These are phyloP conservation scores for Colletotrichum coccodes DNA, from an alignment of 2,329 filamentous ascomycete species.

Conservation along the genomic window DNA sequence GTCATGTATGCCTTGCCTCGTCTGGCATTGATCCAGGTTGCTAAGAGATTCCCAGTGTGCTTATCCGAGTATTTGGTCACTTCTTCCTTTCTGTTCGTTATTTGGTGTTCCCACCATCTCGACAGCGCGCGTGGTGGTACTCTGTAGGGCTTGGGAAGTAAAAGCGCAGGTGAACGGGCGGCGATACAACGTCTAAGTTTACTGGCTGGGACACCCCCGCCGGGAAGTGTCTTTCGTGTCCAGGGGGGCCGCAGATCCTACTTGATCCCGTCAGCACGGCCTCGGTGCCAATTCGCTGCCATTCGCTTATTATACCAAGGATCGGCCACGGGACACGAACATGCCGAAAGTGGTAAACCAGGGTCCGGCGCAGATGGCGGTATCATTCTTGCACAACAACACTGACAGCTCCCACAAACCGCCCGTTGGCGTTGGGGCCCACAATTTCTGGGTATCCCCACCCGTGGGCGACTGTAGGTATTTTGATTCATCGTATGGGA, in stretches of 20 bases:
- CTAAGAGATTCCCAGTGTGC: background rate
- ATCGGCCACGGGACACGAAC: constrained; percentile 22
- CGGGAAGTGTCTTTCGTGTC: background rate
- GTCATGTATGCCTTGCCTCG: background rate
- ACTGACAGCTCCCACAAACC: background rate
- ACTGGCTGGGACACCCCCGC: background rate
- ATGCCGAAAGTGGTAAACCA: constrained; percentile 14
- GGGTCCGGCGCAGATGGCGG: constrained; percentile 6
- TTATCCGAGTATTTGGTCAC: too few relatives aligned
- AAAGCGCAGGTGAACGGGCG: background rate
- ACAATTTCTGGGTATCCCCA: background rate
- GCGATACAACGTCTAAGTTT: background rate
- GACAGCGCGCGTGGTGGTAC: background rate
- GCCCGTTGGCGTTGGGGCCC: background rate
- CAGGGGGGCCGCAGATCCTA: constrained; percentile 18
- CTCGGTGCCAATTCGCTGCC: constrained; percentile 21
- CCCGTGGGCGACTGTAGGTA: background rate
- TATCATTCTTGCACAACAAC: constrained; percentile 7
- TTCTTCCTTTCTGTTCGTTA: background rate
- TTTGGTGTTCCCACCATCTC: background rate
- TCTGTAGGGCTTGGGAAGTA: background rate
- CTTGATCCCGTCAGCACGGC: constrained; percentile 24
- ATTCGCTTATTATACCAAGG: constrained; percentile 12
- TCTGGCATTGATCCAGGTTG: background rate
- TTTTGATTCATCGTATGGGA: background rate